Percentiles rank a stretch among this genome's conserved stretches.
Evolutionary conservation across 2,329 filamentous ascomycete genomes (phyloP).

Genomic region (Aspergillaceae sp.): DNA sequence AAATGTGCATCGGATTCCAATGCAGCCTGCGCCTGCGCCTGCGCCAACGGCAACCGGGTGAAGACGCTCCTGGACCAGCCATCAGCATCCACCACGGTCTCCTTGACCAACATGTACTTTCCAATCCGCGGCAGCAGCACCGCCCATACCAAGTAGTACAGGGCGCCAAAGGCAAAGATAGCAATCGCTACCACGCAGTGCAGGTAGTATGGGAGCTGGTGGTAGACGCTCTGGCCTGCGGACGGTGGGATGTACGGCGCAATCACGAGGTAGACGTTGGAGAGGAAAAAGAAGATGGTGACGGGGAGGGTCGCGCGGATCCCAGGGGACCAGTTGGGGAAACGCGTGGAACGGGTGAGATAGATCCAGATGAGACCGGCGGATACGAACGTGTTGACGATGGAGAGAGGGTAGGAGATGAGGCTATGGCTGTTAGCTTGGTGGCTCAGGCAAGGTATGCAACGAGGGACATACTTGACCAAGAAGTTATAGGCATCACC

Average conservation of each 20-base stretch:
- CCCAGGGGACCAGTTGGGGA: constrained; percentile 42
- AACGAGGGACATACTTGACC: constrained; percentile 26
- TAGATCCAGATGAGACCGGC: constrained; percentile 43
- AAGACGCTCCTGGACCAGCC: constrained; percentile 56
- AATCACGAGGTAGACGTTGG: constrained; percentile 45
- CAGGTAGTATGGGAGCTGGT: constrained; percentile 45
- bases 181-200: constrained; percentile 47
- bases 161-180: constrained; percentile 41
- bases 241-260: constrained; percentile 46
- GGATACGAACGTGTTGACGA: constrained; percentile 46
- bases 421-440: constrained; percentile 15
- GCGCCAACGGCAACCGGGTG: constrained; percentile 31
- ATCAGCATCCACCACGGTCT: constrained; percentile 49
- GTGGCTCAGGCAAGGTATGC: neutral
- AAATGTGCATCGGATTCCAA: too few species aligned
- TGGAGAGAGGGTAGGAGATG: constrained; percentile 34
- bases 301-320: constrained; percentile 45
- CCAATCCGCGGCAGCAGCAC: constrained; percentile 38
- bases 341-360: constrained; percentile 23
- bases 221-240: constrained; percentile 43
- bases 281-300: constrained; percentile 44
- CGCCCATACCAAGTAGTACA: constrained; percentile 47
- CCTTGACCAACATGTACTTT: constrained; percentile 47
- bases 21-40: neutral
- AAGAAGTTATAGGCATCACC: constrained; percentile 61